A percentile compares a stretch with the other conserved stretches of the same genome.
phyloP scores from a whole-genome alignment of 192 early-diverging fungal species.

The Umbelopsis sp. region DNA sequence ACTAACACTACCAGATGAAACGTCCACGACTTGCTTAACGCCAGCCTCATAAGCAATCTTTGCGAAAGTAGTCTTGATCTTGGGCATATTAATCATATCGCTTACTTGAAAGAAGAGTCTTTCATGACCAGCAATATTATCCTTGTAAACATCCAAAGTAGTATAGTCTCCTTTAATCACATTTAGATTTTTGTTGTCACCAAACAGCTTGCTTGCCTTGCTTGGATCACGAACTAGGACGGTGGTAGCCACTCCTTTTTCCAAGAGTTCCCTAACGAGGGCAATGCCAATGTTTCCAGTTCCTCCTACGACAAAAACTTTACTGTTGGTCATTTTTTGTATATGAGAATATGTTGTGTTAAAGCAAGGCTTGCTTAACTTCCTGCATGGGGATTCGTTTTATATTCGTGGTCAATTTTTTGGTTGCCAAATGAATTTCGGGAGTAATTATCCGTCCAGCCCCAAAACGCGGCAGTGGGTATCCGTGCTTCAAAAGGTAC shows the following conservation, averaged over 20 bases:
- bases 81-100: not conserved
- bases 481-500: too few relatives aligned
- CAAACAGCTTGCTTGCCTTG: constrained; percentile 18
- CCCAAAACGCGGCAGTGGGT: too few relatives aligned
- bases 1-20: constrained; percentile 3
- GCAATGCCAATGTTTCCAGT: constrained; percentile 25
- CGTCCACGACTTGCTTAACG: constrained; percentile 22
- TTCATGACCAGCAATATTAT: constrained; percentile 18
- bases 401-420: too few relatives aligned
- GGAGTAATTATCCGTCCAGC: too few relatives aligned
- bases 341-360: too few relatives aligned
- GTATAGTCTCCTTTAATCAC: constrained; percentile 23
- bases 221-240: constrained; percentile 11
- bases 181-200: not conserved
- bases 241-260: not conserved
- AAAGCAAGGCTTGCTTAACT: too few relatives aligned
- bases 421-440: too few relatives aligned
- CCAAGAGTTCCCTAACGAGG: not conserved
- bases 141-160: not conserved
- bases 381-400: too few relatives aligned
- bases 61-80: constrained; percentile 3
- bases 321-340: not conserved
- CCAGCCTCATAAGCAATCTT: constrained; percentile 19
- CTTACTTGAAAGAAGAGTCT: constrained; percentile 19
- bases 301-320: constrained; percentile 20